A percentile compares a stretch with the other conserved stretches of the same genome.
phyloP scores from a whole-genome alignment of 345 rosid species.

The Clarkia xantiana region DNA sequence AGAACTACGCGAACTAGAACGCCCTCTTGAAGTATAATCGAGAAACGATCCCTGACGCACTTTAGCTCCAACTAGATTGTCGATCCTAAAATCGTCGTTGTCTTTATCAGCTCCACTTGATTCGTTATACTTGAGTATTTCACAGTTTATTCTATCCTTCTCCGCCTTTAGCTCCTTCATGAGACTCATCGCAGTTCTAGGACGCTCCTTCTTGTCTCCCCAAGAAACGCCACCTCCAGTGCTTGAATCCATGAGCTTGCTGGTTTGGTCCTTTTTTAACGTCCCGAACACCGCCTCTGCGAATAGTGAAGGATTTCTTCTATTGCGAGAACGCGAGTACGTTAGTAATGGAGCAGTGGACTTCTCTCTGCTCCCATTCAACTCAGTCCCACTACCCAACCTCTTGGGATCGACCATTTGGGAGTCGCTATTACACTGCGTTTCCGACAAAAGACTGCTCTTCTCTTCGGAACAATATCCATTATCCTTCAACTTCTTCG shows the following conservation, averaged over 20 bases:
- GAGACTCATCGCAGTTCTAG: slow-evolving; percentile 7
- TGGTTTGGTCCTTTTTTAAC: slow-evolving; percentile 11
- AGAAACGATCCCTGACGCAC: slow-evolving; percentile 13
- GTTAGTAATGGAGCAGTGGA: slow-evolving; percentile 17
- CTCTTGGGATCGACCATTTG: slow-evolving; percentile 10
- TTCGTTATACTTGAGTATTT: not conserved
- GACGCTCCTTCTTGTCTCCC: slow-evolving; percentile 3
- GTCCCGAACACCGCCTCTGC: slow-evolving; percentile 18
- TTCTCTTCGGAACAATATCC: slow-evolving; percentile 13
- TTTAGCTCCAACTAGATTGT: slow-evolving; percentile 13
- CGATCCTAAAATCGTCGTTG: slow-evolving; percentile 22
- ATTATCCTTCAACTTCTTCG: slow-evolving; percentile 32
- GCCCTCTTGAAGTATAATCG: slow-evolving; percentile 15
- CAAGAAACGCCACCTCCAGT: slow-evolving; percentile 17
- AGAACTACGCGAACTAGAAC: slow-evolving; percentile 21
- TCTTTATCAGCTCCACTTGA: not conserved
- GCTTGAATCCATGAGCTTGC: slow-evolving; percentile 23
- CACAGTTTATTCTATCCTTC: slow-evolving; percentile 11
- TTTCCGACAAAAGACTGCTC: slow-evolving; percentile 23
- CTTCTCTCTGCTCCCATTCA: slow-evolving; percentile 17
- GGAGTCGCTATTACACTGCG: slow-evolving; percentile 12
- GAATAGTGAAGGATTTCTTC: slow-evolving; percentile 30
- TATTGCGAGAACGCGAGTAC: slow-evolving; percentile 40
- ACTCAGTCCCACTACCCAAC: slow-evolving; percentile 9
- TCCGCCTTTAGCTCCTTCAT: slow-evolving; percentile 8